A percentile compares a stretch with the other conserved stretches of the same genome.
Conservation (phyloP, 1,284 basidiomycete genomes). For the Tetrapyrgos nigripes region DNA sequence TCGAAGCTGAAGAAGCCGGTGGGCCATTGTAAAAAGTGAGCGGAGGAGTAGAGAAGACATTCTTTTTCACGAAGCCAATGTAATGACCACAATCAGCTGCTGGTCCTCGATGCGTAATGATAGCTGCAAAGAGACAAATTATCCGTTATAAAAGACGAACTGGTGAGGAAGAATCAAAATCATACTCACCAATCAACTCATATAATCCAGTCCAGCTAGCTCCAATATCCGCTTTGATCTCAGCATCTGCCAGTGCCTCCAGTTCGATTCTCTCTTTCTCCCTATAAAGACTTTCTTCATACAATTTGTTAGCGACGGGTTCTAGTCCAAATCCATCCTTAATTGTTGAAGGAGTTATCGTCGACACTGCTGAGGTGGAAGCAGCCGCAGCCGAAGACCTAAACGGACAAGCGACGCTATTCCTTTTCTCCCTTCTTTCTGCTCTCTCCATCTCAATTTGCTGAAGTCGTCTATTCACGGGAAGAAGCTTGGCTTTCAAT, state of each 20-base stretch:
- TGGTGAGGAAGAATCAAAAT: too few species aligned
- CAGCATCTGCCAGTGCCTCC: constrained; percentile 59
- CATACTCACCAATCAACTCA: constrained; percentile 78
- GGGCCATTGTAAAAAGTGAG: constrained; percentile 29
- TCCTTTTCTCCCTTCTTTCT: constrained; percentile 85
- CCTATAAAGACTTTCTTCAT: constrained; percentile 66
- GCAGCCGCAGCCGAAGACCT: constrained; percentile 30
- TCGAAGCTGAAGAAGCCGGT: constrained; percentile 20
- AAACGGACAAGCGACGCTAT: constrained; percentile 47
- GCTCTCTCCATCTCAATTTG: constrained; percentile 87
- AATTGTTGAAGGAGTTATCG: constrained; percentile 33
- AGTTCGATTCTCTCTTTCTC: constrained; percentile 25
- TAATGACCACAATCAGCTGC: constrained; percentile 95
- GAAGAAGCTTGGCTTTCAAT: constrained; percentile 73
- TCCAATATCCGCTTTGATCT: constrained; percentile 73
- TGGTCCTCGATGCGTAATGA: constrained; percentile 97
- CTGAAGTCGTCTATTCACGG: constrained; percentile 76
- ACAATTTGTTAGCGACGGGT: constrained; percentile 49
- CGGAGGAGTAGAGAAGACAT: constrained; percentile 54
- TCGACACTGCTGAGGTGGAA: constrained; percentile 24
- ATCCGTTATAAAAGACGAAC: not conserved
- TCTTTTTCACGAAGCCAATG: constrained; percentile 88
- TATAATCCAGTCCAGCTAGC: constrained; percentile 81
- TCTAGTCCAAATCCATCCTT: constrained; percentile 30
- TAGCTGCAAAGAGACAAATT: constrained; percentile 63